Base-by-base conservation (phyloP, 768 basidiomycete genomes). In the Steccherinum ochraceum region DNA sequence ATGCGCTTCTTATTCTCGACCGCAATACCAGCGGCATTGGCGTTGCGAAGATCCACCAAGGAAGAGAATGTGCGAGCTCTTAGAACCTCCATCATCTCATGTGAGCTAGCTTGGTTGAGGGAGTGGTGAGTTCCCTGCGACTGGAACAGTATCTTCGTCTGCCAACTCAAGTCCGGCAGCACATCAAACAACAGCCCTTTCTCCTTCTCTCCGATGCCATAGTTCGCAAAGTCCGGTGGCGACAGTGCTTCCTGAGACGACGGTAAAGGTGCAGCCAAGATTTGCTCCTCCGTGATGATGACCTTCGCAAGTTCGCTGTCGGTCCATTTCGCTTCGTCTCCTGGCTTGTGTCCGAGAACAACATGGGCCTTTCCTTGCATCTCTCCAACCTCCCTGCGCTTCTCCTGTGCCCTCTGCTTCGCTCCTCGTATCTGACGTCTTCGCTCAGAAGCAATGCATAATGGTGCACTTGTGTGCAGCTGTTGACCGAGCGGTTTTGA, bases 1-100 rank as follows among this genome's bases (percentile, higher is more conserved):
- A 93, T 86, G 54, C 92, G 76, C 62, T 81, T 73, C 52, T 88
- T 75, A 65, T 96, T 97, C 69, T 93, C 90, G 60, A 78, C 89
- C 46, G 89, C 81, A 54, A 97, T 83, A n/a, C 91, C 92, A 24
- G 69, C 73, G 24, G 91, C 88, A 58, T 87, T 89, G 16, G 95
- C 87, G 61, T 98, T 97, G 55, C 85, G 73, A 59, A 98, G 68
- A 69, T 96, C 93, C 19, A 93, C 68, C 24, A 92, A 67, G 57
- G 77, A 76, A 40, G 86, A 83, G 51, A 96, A 75, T 59, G 68
- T 62, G 53, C 70, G 76, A 4, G 76, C 72, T 60, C 83, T 84
- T 50, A 53, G 52, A 24, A 72, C 45, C 58, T 80, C 75, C 42
- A 61, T 56, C 30, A 35, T 35, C 30, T 35, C 30, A 7, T 7